Percentiles rank a stretch among this genome's conserved stretches.
phyloP scores from a whole-genome alignment of 768 basidiomycete genomes.

The Kwoniella heveanensis region DNA sequence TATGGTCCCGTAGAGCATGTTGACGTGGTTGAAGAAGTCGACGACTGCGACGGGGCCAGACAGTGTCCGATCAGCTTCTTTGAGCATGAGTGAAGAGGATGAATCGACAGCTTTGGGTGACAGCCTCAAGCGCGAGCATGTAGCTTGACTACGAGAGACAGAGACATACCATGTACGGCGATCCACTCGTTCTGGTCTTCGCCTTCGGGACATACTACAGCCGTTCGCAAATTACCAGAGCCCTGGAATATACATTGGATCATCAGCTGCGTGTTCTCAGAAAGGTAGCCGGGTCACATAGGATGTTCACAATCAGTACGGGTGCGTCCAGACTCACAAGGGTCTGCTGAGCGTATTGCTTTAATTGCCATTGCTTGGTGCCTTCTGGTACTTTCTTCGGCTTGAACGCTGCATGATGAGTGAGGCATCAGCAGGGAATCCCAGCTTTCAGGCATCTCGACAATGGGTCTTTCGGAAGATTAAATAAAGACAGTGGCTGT shows the following conservation, averaged over 20 bases:
- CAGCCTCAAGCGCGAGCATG: too few species aligned
- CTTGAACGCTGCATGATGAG: conserved; percentile 69
- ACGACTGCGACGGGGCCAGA: conserved; percentile 67
- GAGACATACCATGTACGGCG: conserved; percentile 91
- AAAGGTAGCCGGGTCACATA: too few species aligned
- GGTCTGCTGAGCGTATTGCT: conserved; percentile 68
- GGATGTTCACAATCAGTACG: too few species aligned
- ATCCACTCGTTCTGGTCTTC: conserved; percentile 99
- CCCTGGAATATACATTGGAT: conserved; percentile 66
- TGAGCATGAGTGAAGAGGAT: neutral
- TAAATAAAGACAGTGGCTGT: too few species aligned
- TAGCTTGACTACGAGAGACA: too few species aligned
- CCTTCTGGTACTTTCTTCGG: conserved; percentile 93
- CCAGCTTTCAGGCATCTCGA: too few species aligned
- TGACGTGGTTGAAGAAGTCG: conserved; percentile 99
- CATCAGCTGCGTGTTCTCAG: neutral
- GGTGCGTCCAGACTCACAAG: too few species aligned
- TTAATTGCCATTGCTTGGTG: conserved; percentile 94
- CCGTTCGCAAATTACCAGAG: conserved; percentile 88
- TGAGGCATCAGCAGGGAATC: conserved; percentile 10
- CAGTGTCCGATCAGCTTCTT: conserved; percentile 3
- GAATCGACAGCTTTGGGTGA: too few species aligned
- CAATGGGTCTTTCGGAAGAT: too few species aligned
- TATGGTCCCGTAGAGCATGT: conserved; percentile 98
- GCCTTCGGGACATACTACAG: conserved; percentile 92